These are phyloP conservation scores for Endoconidiophora laricicola DNA, from an alignment of 2,329 filamentous ascomycete genomes.

Conservation along the genomic window DNA sequence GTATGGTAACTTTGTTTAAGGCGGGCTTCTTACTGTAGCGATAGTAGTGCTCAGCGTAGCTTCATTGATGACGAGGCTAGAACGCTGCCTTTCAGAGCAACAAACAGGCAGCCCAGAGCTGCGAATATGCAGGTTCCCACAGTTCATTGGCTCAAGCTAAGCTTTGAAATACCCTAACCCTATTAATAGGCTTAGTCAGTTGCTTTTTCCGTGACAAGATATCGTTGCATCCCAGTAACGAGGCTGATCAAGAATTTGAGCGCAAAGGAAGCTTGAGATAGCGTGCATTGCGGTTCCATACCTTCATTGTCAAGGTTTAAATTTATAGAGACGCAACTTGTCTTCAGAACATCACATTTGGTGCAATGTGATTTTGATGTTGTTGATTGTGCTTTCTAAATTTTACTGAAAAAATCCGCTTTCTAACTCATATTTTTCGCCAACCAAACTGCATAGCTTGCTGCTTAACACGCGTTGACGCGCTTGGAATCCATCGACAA, in stretches of 20 bases:
- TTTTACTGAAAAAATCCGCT: neutral
- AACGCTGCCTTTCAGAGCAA: slow-evolving; percentile 28
- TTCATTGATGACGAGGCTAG: slow-evolving; percentile 38
- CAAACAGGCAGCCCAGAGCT: neutral
- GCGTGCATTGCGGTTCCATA: neutral
- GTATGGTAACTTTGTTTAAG: no score
- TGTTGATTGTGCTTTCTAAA: neutral
- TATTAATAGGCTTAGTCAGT: neutral
- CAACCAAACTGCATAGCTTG: neutral
- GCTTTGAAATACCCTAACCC: neutral
- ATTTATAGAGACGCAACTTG: neutral
- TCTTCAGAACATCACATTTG: neutral
- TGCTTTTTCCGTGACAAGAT: neutral
- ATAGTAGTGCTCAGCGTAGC: slow-evolving; percentile 1
- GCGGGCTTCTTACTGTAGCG: no score
- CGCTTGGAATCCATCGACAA: slow-evolving; percentile 9
- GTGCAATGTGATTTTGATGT: neutral
- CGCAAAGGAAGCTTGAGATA: slow-evolving; percentile 1
- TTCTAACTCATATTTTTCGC: neutral
- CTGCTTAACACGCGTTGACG: slow-evolving; percentile 12
- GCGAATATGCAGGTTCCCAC: neutral
- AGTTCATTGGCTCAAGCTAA: no score
- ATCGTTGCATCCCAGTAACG: neutral
- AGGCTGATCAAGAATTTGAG: neutral
- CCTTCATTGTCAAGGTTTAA: neutral